Percentiles rank a stretch among this genome's conserved stretches.
phyloP scores from a whole-genome alignment of 2,329 filamentous ascomycete genomes.

The Ophiostoma pallidulum region DNA sequence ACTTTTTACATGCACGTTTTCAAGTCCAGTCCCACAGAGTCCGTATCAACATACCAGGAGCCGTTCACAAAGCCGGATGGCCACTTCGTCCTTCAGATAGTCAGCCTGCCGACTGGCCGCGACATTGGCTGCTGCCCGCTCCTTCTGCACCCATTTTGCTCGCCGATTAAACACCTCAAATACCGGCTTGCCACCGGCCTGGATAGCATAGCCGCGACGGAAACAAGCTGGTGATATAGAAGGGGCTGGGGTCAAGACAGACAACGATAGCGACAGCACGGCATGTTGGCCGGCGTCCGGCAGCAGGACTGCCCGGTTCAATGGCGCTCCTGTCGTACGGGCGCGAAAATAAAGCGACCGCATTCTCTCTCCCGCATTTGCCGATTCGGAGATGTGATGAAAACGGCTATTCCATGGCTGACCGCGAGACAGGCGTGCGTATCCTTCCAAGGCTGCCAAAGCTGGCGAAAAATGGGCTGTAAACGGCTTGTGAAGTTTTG shows the following conservation, averaged over 20 bases:
- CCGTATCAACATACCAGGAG: conserved; percentile 50
- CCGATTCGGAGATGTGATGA: neutral
- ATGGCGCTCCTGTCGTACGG: conserved; percentile 7
- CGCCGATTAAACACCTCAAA: conserved; percentile 86
- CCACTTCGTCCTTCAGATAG: conserved; percentile 90
- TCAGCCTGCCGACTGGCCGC: conserved; percentile 71
- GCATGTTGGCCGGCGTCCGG: conserved; percentile 21
- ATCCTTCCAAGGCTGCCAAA: neutral
- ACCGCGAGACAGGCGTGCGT: neutral
- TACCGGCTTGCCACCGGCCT: conserved; percentile 64
- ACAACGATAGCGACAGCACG: conserved; percentile 24
- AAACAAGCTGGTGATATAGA: too few relatives aligned
- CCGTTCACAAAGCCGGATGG: conserved; percentile 71
- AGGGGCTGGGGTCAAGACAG: conserved; percentile 17
- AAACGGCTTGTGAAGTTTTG: too few relatives aligned
- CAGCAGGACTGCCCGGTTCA: neutral
- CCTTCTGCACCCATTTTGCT: conserved; percentile 84
- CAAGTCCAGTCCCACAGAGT: neutral
- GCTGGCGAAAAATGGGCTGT: neutral
- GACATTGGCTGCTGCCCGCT: conserved; percentile 64
- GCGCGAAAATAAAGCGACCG: conserved; percentile 8
- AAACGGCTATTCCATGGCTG: neutral
- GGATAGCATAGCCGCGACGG: conserved; percentile 63
- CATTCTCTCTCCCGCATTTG: conserved; percentile 4
- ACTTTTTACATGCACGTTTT: too few relatives aligned